Percentiles rank a stretch among this genome's conserved stretches.
Evolutionary conservation across 352 stramenopile genomes (phyloP).

Genomic region (Phytopythium delawarense): DNA sequence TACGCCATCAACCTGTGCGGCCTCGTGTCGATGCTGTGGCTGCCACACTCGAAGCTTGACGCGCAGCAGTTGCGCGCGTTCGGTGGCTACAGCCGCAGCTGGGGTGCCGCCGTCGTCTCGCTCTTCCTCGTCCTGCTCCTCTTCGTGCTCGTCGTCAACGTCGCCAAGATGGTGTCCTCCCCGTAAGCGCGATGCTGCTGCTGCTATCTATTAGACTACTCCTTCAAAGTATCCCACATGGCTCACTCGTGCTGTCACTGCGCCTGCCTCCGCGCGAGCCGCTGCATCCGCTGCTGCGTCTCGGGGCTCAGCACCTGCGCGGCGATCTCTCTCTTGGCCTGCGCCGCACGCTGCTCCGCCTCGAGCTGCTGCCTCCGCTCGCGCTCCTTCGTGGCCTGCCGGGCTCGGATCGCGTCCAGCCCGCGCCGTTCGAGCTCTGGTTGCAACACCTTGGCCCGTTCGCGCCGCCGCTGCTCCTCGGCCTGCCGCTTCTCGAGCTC

Average conservation of each 20-base stretch:
- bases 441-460: conserved; percentile 22
- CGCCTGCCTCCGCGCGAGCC: conserved; percentile 10
- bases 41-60: conserved; percentile 37
- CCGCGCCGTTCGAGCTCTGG: conserved; percentile 34
- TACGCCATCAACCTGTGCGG: conserved; percentile 27
- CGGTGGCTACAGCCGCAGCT: conserved; percentile 23
- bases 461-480: conserved; percentile 26
- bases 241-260: not conserved
- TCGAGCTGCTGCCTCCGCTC: conserved; percentile 37
- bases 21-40: conserved; percentile 14
- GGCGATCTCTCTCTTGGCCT: conserved; percentile 28
- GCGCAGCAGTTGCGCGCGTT: conserved; percentile 35
- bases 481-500: conserved; percentile 19
- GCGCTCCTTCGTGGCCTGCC: conserved; percentile 45
- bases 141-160: conserved; percentile 29
- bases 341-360: conserved; percentile 17
- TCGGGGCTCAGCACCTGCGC: conserved; percentile 33
- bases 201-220: not conserved
- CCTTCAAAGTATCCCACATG: not conserved
- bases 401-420: conserved; percentile 30
- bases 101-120: conserved; percentile 19
- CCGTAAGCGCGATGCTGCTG: not conserved
- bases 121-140: conserved; percentile 28
- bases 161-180: conserved; percentile 7
- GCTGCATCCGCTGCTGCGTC: conserved; percentile 35